phyloP scores from a whole-genome alignment of 768 basidiomycete genomes.

The Tricholoma bakamatsutake region DNA sequence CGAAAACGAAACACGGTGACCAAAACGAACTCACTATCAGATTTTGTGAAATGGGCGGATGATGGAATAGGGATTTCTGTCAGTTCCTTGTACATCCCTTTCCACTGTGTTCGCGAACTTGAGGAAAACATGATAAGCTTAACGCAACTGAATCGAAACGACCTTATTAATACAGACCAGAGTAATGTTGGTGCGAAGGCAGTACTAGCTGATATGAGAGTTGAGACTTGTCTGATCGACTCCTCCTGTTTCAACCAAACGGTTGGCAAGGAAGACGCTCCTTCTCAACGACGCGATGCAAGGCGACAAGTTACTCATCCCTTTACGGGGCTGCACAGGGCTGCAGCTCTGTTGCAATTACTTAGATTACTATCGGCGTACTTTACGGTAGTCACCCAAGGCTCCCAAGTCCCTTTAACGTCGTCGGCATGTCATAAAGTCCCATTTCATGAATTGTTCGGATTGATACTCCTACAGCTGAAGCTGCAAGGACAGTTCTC shows the following conservation, averaged over 20 bases:
- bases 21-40: conserved; percentile 11
- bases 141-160: neutral
- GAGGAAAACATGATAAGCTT: neutral
- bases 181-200: neutral
- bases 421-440: too few species aligned
- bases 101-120: neutral
- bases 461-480: neutral
- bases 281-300: neutral
- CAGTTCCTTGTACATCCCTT: conserved; percentile 29
- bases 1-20: neutral
- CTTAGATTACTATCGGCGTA: too few species aligned
- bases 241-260: neutral
- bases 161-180: neutral
- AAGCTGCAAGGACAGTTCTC: neutral
- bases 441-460: neutral
- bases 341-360: too few species aligned
- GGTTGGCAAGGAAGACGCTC: neutral
- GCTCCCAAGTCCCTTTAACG: too few species aligned
- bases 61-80: conserved; percentile 35
- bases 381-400: too few species aligned
- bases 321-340: too few species aligned
- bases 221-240: neutral
- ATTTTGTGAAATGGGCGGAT: conserved; percentile 27
- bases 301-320: neutral
- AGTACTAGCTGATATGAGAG: neutral